Base-by-base conservation (phyloP, 441 rosid genomes). In the Jatropha podagrica region DNA sequence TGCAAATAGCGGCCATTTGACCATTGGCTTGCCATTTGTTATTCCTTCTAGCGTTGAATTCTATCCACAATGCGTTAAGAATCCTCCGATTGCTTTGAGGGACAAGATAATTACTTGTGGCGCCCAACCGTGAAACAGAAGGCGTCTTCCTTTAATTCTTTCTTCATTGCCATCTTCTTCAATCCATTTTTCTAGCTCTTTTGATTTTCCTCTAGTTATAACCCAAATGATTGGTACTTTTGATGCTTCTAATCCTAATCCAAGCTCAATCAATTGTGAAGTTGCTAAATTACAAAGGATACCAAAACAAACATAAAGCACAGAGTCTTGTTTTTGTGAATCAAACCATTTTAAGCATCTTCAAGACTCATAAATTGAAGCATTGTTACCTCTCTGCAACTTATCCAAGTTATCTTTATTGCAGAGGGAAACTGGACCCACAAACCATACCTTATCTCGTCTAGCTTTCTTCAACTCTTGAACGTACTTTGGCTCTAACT, bases 31-130 rank as follows among this genome's bases (percentile, higher is more conserved):
- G 13, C 86, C 86, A 0, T 77, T 69, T 2, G 65, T 61, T 27
- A 83, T 38, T 5, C 79, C 81, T 78, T 86, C 89, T 2, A 81
- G 48, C 0, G 65, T 49, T 4, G 86, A 88, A 55, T 84, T 86
- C 83, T 87, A 80, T 1, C 84, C 91, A 38, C 91, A 85, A 10
- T 83, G 89, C 1, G 88, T 86, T 44, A 88, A 56, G 72, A 88
- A 82, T 14, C 84, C 87, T 23, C 86, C 85, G 1, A 82, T 49
- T 11, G 88, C 72, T 7, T 79, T 49, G 38, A 83, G 87, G 2
- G 88, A 81, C 17, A 85, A 51, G 18, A 88, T 83, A 0, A 68
- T 64, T 10, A 83, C 68, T 72, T 85, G 87, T 0, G 89, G 89
- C 14, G 85, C 85, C 91, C 88, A 85, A 2, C 84, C 87, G 14